A percentile compares a stretch with the other conserved stretches of the same genome.
These are phyloP conservation scores for Corchorus capsularis DNA, from an alignment of 345 rosid genomes.

Conservation along the genomic window DNA sequence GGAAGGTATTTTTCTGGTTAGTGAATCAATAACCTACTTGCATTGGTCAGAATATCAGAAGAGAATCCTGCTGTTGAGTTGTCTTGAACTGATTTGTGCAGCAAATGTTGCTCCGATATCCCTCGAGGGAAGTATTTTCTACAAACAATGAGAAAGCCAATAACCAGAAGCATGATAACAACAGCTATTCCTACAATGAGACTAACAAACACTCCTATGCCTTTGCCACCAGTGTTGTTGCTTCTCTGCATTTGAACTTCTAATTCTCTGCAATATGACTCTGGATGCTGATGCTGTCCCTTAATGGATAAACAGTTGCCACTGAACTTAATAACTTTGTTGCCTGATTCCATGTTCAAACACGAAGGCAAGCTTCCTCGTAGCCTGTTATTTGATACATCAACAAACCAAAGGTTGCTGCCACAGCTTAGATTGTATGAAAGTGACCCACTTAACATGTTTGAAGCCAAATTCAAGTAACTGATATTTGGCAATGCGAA, in stretches of 20 bases:
- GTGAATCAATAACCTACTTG: conserved; percentile 59
- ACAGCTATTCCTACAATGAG: conserved; percentile 56
- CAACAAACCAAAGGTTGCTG: conserved; percentile 76
- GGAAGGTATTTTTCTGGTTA: background rate
- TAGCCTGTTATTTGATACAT: conserved; percentile 76
- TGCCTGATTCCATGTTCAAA: conserved; percentile 53
- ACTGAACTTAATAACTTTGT: conserved; percentile 54
- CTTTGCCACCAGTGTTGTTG: conserved; percentile 22
- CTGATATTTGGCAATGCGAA: conserved; percentile 82
- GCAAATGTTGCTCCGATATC: conserved; percentile 47
- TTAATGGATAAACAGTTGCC: conserved; percentile 75
- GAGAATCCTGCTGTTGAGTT: conserved; percentile 58
- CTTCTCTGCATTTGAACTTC: conserved; percentile 34
- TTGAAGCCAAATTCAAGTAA: conserved; percentile 83
- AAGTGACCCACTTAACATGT: conserved; percentile 66
- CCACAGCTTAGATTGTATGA: conserved; percentile 58
- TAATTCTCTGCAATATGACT: conserved; percentile 55
- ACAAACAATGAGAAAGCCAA: conserved; percentile 46
- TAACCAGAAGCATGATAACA: conserved; percentile 44
- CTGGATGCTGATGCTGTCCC: conserved; percentile 56
- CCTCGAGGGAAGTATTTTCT: conserved; percentile 41
- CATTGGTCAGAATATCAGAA: conserved; percentile 78
- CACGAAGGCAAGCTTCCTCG: conserved; percentile 73
- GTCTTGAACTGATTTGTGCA: conserved; percentile 60
- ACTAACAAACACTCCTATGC: conserved; percentile 46